Evolutionary conservation across 2,329 filamentous ascomycete genomes (phyloP).

Genomic region (Penicillium glabrum): DNA sequence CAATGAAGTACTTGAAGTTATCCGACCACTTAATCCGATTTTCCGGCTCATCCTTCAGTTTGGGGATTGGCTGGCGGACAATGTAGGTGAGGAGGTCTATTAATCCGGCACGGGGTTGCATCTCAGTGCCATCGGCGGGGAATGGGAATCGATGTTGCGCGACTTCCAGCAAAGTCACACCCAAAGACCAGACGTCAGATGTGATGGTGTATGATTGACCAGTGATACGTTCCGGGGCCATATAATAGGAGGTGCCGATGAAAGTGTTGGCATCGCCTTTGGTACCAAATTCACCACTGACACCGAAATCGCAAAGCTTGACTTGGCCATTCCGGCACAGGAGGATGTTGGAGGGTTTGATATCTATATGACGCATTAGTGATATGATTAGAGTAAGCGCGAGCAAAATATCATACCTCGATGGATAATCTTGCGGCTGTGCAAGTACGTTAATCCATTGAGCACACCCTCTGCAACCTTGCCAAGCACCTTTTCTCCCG

Average conservation of each 20-base stretch:
- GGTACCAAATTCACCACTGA: slow-evolving; percentile 95
- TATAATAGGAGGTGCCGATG: slow-evolving; percentile 98
- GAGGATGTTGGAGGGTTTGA: slow-evolving; percentile 97
- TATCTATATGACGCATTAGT: slow-evolving; percentile 57
- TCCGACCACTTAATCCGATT: slow-evolving; percentile 92
- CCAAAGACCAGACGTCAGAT: slow-evolving; percentile 96
- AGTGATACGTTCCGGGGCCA: slow-evolving; percentile 97
- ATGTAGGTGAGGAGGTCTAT: slow-evolving; percentile 98
- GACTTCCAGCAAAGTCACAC: slow-evolving; percentile 97
- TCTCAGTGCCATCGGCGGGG: slow-evolving; percentile 92
- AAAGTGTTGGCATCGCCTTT: slow-evolving; percentile 99
- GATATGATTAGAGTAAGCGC: neutral
- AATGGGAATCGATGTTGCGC: slow-evolving; percentile 98
- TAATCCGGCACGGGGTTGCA: slow-evolving; percentile 86
- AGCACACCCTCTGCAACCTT: slow-evolving; percentile 96
- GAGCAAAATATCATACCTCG: slow-evolving; percentile 52
- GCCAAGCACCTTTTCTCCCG: slow-evolving; percentile 93
- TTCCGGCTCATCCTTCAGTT: slow-evolving; percentile 89
- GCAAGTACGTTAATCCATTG: slow-evolving; percentile 89
- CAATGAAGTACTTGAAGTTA: slow-evolving; percentile 98
- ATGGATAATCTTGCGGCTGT: slow-evolving; percentile 95
- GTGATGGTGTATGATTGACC: slow-evolving; percentile 98
- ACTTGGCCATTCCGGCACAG: slow-evolving; percentile 90
- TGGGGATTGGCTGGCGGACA: slow-evolving; percentile 90
- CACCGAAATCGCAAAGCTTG: slow-evolving; percentile 97